A percentile compares a stretch with the other conserved stretches of the same genome.
Evolutionary conservation across 2,329 filamentous ascomycete genomes (phyloP).

Genomic region (Penicillium sp.): DNA sequence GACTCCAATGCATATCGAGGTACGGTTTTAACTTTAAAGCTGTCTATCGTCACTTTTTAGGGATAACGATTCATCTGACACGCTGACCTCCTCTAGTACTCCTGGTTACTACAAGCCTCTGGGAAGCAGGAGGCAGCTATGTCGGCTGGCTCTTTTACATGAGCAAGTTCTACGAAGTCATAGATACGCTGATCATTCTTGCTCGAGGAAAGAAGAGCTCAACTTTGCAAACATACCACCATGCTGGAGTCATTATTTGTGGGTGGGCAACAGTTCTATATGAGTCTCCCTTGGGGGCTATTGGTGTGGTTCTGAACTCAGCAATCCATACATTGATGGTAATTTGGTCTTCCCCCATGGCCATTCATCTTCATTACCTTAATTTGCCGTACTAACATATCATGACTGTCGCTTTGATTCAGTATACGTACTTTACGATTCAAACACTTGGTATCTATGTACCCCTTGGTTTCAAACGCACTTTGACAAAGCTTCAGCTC

Average conservation of each 20-base stretch:
- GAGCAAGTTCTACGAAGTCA: constrained; percentile 23
- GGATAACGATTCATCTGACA: not conserved
- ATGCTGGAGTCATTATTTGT: constrained; percentile 21
- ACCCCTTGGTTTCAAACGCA: constrained; percentile 14
- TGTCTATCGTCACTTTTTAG: not conserved
- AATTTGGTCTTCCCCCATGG: not conserved
- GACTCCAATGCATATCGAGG: constrained; percentile 13
- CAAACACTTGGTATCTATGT: constrained; percentile 17
- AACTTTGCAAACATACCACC: constrained; percentile 24
- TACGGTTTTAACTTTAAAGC: not conserved
- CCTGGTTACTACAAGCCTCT: not conserved
- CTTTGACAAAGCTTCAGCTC: constrained; percentile 21
- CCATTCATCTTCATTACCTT: no score
- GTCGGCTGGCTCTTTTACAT: constrained; percentile 22
- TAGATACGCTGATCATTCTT: constrained; percentile 23
- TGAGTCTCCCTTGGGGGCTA: constrained; percentile 13
- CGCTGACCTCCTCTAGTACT: constrained; percentile 1
- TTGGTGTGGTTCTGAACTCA: constrained; percentile 13
- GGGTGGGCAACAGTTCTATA: constrained; percentile 15
- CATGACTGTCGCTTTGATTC: not conserved
- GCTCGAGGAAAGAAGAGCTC: constrained; percentile 20
- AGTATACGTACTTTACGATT: constrained; percentile 24
- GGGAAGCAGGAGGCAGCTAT: constrained; percentile 14
- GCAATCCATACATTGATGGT: constrained; percentile 24
- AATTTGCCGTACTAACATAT: not conserved